These are phyloP conservation scores for Diphasiastrum complanatum DNA, from an alignment of 83 land plant genomes.

Conservation along the genomic window DNA sequence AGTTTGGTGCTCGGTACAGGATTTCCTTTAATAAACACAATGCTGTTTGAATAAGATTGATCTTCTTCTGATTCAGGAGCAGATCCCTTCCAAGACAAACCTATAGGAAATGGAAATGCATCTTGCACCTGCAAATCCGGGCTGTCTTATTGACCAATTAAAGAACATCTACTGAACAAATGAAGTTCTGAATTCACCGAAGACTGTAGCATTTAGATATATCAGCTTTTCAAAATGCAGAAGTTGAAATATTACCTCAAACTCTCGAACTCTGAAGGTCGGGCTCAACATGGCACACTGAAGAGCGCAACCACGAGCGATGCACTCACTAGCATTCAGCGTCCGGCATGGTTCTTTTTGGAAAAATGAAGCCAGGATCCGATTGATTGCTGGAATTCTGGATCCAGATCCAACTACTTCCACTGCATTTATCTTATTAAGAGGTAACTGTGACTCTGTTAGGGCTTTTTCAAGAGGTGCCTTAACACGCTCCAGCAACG, in stretches of 20 bases:
- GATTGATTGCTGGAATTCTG: conserved; percentile 68
- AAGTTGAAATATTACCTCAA: conserved; percentile 48
- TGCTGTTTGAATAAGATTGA: conserved; percentile 25
- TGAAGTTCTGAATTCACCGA: not conserved
- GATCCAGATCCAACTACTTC: conserved; percentile 89
- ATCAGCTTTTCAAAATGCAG: not conserved
- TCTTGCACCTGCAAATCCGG: conserved; percentile 57
- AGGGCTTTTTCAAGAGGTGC: conserved; percentile 62
- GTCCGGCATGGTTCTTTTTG: conserved; percentile 79
- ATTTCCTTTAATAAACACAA: conserved; percentile 80
- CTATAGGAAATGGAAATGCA: conserved; percentile 63
- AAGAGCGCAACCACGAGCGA: conserved; percentile 75
- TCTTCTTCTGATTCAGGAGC: conserved; percentile 38
- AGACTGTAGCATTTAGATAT: not conserved
- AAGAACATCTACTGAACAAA: not conserved
- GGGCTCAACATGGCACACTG: conserved; percentile 94
- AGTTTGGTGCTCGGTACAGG: conserved; percentile 72
- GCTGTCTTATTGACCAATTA: not conserved
- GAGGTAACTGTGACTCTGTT: conserved; percentile 44
- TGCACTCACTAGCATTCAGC: conserved; percentile 87
- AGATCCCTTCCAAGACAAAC: conserved; percentile 56
- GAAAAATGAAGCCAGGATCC: conserved; percentile 51
- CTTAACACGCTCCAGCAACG: conserved; percentile 67
- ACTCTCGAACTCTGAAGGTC: conserved; percentile 76
- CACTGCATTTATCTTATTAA: conserved; percentile 58